Percentiles rank a stretch among this genome's conserved stretches.
These are phyloP conservation scores for Neurospora pannonica DNA, from an alignment of 495 filamentous ascomycete species.

Conservation along the genomic window DNA sequence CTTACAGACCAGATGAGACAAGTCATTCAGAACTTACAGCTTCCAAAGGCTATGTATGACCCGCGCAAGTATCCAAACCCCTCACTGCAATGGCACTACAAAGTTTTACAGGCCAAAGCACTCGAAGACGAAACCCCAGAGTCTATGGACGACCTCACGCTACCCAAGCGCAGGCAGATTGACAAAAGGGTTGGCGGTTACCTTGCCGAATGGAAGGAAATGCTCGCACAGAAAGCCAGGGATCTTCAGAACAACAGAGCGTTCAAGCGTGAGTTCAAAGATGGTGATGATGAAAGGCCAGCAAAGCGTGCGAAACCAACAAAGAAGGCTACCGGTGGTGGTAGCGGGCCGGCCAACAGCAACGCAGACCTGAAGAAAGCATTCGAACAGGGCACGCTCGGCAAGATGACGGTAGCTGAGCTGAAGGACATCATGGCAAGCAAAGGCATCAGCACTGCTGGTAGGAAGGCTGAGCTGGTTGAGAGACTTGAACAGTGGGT, in stretches of 20 bases:
- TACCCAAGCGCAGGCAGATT: constrained; percentile 71
- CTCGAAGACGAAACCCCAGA: constrained; percentile 87
- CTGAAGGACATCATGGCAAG: constrained; percentile 58
- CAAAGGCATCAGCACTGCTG: constrained; percentile 51
- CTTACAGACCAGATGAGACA: constrained; percentile 73
- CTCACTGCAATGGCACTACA: constrained; percentile 95
- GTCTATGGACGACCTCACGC: constrained; percentile 68
- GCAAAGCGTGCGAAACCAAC: constrained; percentile 31
- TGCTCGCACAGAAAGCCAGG: constrained; percentile 45
- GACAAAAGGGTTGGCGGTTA: constrained; percentile 76
- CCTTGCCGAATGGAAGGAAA: constrained; percentile 65
- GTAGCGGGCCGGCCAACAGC: constrained; percentile 24
- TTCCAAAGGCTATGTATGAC: constrained; percentile 77
- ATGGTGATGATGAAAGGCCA: constrained; percentile 27
- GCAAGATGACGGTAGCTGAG: constrained; percentile 61
- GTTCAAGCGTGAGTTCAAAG: constrained; percentile 35
- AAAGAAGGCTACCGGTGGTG: constrained; percentile 11
- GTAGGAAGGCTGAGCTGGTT: constrained; percentile 73
- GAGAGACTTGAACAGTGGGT: constrained; percentile 71
- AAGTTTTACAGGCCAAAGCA: constrained; percentile 83
- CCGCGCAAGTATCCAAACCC: constrained; percentile 89
- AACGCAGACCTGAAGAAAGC: constrained; percentile 49
- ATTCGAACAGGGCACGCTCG: constrained; percentile 49
- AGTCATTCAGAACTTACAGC: constrained; percentile 76
- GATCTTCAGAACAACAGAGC: constrained; percentile 22